A percentile compares a stretch with the other conserved stretches of the same genome.
phyloP scores from a whole-genome alignment of 768 basidiomycete genomes.

The Macrolepiota albuminosa region DNA sequence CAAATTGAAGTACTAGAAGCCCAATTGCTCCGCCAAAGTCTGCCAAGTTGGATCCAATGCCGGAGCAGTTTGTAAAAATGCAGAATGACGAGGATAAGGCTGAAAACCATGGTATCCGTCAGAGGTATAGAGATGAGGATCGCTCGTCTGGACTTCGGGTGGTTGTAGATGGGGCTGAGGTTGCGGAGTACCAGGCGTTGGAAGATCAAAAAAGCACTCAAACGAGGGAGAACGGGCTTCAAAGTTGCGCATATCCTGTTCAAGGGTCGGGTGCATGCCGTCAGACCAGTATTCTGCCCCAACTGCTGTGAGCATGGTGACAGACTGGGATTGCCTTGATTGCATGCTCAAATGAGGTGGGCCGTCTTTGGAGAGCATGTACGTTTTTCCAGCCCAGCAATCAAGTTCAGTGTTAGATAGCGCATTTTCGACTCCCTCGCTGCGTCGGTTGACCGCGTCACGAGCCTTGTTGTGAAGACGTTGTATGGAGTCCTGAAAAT shows the following conservation, averaged over 20 bases:
- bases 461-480: constrained; percentile 40
- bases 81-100: constrained; percentile 3
- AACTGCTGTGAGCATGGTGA: neutral
- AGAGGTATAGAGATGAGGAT: constrained; percentile 6
- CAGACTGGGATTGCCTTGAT: constrained; percentile 1
- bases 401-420: constrained; percentile 47
- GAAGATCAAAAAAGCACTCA: constrained; percentile 24
- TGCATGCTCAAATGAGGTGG: neutral
- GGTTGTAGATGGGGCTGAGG: neutral
- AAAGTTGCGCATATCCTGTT: constrained; percentile 36
- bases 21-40: constrained; percentile 65
- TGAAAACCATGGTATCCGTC: constrained; percentile 8
- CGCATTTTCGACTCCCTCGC: constrained; percentile 23
- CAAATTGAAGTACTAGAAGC: constrained; percentile 27
- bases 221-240: constrained; percentile 23
- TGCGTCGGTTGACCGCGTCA: constrained; percentile 29
- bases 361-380: constrained; percentile 27
- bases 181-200: neutral
- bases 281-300: constrained; percentile 12
- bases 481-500: constrained; percentile 34
- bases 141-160: constrained; percentile 5
- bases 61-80: constrained; percentile 24
- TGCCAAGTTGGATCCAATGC: constrained; percentile 62
- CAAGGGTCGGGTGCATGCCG: constrained; percentile 46
- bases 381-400: constrained; percentile 51